Conservation (phyloP, 345 rosid genomes). For the Iberis pinnata region DNA sequence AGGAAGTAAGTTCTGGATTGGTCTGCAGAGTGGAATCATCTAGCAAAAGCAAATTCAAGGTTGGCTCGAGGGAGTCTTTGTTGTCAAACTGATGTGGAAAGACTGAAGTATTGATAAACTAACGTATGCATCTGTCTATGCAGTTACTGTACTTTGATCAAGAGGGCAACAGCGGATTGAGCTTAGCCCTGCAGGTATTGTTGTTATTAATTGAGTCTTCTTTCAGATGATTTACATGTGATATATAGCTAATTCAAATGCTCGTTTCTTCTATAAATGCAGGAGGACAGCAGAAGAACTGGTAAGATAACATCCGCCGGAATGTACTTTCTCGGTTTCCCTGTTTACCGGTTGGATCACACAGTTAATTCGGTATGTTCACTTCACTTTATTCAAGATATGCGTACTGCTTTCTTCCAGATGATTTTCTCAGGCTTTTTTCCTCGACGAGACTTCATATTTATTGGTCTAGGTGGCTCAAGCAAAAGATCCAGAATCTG, state of each 20-base stretch:
- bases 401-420: not conserved
- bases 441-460: not conserved
- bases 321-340: conserved; percentile 93
- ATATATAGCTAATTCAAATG: not conserved
- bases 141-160: conserved; percentile 90
- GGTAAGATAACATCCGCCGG: conserved; percentile 92
- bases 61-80: conserved; percentile 17
- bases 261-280: conserved; percentile 11
- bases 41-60: conserved; percentile 99
- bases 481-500: conserved; percentile 84
- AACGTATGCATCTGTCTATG: conserved; percentile 27
- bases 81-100: conserved; percentile 11
- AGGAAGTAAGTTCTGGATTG: conserved; percentile 82
- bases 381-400: conserved; percentile 6
- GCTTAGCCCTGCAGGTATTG: conserved; percentile 87
- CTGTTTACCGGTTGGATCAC: conserved; percentile 86
- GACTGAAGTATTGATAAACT: not conserved
- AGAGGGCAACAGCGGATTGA: conserved; percentile 72
- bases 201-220: not conserved
- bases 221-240: not conserved
- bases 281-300: conserved; percentile 87
- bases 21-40: conserved; percentile 89
- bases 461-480: conserved; percentile 53
- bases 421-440: conserved; percentile 15
- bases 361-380: conserved; percentile 62